These are phyloP conservation scores for Articulospora tetracladia DNA, from an alignment of 495 filamentous ascomycete species.

Conservation along the genomic window DNA sequence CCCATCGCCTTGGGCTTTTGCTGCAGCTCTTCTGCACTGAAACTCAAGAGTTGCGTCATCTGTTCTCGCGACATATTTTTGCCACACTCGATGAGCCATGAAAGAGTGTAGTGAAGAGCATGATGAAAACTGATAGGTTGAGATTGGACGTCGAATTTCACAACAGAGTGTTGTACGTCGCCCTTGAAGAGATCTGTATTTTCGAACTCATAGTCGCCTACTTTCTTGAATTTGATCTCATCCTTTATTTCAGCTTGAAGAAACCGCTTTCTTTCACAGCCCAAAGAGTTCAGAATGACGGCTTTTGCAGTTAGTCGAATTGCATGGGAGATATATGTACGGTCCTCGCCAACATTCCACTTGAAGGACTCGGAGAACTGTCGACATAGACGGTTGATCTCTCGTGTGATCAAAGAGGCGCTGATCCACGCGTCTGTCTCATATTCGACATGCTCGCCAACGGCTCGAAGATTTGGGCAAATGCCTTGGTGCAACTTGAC, in stretches of 20 bases:
- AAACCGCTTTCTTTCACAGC: conserved; percentile 84
- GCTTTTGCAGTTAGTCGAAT: conserved; percentile 74
- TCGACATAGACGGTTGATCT: conserved; percentile 88
- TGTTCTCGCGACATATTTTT: conserved; percentile 66
- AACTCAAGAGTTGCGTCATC: conserved; percentile 61
- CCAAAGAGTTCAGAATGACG: conserved; percentile 79
- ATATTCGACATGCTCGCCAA: conserved; percentile 95
- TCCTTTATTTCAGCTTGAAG: conserved; percentile 84
- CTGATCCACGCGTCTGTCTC: conserved; percentile 98
- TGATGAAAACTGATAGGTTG: conserved; percentile 97
- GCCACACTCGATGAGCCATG: conserved; percentile 90
- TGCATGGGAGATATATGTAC: conserved; percentile 60
- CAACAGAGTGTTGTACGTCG: conserved; percentile 53
- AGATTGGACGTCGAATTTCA: conserved; percentile 82
- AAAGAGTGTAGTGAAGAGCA: conserved; percentile 92
- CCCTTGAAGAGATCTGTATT: conserved; percentile 35
- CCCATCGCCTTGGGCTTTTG: conserved; percentile 53
- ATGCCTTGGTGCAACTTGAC: conserved; percentile 96
- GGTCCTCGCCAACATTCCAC: conserved; percentile 55
- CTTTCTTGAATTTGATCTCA: conserved; percentile 71
- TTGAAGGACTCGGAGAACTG: conserved; percentile 86
- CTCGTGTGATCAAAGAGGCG: conserved; percentile 87
- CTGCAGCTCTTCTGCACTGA: conserved; percentile 54
- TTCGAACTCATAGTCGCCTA: conserved; percentile 80
- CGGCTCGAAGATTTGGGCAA: conserved; percentile 86